A percentile compares a stretch with the other conserved stretches of the same genome.
Conservation (phyloP, 2,329 filamentous ascomycete species). For the Neopestalotiopsis clavispora region DNA sequence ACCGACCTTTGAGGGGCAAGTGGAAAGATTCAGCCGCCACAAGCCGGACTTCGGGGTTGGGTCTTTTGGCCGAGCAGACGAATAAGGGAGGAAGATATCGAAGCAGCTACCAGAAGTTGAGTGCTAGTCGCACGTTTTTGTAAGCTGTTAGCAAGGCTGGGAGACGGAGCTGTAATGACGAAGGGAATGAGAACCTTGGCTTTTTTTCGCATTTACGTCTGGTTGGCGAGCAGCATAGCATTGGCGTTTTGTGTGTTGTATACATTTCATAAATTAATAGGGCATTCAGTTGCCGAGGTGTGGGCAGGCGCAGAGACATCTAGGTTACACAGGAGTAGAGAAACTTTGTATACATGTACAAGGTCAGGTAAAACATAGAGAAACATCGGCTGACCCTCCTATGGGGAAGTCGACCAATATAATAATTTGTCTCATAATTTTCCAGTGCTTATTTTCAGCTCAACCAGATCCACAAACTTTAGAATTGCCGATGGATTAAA, state of each 20-base stretch:
- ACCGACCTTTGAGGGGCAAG: constrained; percentile 31
- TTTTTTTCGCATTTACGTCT: not conserved
- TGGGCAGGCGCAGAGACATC: not conserved
- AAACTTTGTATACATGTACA: not conserved
- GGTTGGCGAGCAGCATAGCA: constrained; percentile 6
- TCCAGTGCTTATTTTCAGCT: too few relatives aligned
- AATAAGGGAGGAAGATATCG: constrained; percentile 19
- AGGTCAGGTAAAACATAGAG: not conserved
- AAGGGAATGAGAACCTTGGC: not conserved
- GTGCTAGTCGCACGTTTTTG: constrained; percentile 21
- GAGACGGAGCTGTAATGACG: not conserved
- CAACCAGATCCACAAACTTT: too few relatives aligned
- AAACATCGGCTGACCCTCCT: not conserved
- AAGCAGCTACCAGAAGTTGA: constrained; percentile 32
- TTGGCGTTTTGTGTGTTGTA: constrained; percentile 3
- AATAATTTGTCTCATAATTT: not conserved
- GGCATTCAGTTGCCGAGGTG: not conserved
- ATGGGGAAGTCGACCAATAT: not conserved
- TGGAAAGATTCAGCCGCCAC: constrained; percentile 22
- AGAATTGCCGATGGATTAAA: too few relatives aligned
- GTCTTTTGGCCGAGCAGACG: not conserved
- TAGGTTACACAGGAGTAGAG: not conserved
- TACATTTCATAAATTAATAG: not conserved
- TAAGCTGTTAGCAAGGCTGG: not conserved
- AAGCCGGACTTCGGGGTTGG: constrained; percentile 12